Conservation (phyloP, 345 rosid genomes). For the Lepidium aucheri region DNA sequence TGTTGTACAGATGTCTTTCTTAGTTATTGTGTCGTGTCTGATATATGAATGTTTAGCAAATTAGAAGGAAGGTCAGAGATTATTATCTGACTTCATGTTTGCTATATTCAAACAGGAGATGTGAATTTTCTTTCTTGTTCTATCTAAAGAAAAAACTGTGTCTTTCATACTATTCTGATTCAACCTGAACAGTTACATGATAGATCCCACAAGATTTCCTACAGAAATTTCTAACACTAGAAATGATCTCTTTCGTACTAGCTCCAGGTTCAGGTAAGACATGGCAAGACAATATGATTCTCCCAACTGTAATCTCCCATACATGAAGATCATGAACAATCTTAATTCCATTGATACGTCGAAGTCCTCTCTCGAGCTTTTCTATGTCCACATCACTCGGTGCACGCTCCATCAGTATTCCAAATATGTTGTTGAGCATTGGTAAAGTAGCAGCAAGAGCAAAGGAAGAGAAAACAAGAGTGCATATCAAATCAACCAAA, state of each 20-base stretch:
- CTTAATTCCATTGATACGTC: conserved; percentile 42
- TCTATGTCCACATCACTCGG: conserved; percentile 46
- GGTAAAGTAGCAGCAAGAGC: conserved; percentile 51
- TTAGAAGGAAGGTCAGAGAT: not conserved
- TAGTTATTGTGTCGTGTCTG: not conserved
- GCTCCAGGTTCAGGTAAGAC: conserved; percentile 43
- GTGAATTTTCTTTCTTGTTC: no score
- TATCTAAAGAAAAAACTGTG: no score
- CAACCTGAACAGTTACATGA: conserved; percentile 74
- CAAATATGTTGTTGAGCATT: conserved; percentile 47
- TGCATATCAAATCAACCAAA: conserved; percentile 60
- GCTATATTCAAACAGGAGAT: no score
- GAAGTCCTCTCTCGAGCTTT: conserved; percentile 42
- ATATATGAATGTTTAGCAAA: not conserved
- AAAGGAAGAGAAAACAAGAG: conserved; percentile 53
- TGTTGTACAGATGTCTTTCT: not conserved
- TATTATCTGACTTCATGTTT: not conserved
- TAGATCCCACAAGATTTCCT: conserved; percentile 41
- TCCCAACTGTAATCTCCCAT: conserved; percentile 72
- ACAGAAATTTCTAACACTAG: conserved; percentile 46
- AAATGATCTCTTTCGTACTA: conserved; percentile 38
- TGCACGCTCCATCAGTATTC: conserved; percentile 60
- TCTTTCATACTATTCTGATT: conserved; percentile 25
- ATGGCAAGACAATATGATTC: conserved; percentile 63
- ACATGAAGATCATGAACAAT: conserved; percentile 65